Percentiles rank a stretch among this genome's conserved stretches.
phyloP scores from a whole-genome alignment of 495 filamentous ascomycete species.

The Trichoderma gamsii region DNA sequence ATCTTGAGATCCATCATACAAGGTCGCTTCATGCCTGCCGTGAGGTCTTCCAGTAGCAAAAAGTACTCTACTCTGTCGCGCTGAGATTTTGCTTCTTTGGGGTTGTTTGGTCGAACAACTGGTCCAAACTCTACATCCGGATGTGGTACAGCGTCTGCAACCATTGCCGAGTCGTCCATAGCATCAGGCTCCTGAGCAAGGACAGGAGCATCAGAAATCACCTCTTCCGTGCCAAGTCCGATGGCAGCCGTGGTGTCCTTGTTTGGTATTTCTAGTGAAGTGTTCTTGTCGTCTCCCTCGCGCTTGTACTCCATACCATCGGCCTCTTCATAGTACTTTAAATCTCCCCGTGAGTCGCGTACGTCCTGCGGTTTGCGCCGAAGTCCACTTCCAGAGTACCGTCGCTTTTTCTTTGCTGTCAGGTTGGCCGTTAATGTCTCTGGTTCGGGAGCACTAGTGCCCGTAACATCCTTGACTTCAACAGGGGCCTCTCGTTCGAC shows the following conservation, averaged over 20 bases:
- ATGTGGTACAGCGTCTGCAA: background rate
- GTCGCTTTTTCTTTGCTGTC: conserved; percentile 43
- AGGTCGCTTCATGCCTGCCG: conserved; percentile 90
- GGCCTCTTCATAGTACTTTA: conserved; percentile 73
- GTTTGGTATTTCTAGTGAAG: background rate
- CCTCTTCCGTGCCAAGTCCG: conserved; percentile 14
- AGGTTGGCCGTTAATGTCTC: conserved; percentile 39
- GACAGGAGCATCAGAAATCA: background rate
- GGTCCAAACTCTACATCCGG: conserved; percentile 24
- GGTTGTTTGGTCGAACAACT: conserved; percentile 53
- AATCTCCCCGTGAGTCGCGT: conserved; percentile 54
- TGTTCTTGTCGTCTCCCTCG: conserved; percentile 52
- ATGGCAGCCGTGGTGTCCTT: background rate
- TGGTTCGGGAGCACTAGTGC: conserved; percentile 51
- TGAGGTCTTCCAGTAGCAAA: conserved; percentile 91
- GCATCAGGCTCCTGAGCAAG: background rate
- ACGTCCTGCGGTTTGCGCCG: conserved; percentile 62
- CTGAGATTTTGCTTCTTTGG: conserved; percentile 70
- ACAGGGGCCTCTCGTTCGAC: background rate
- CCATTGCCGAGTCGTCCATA: background rate
- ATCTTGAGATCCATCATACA: conserved; percentile 98
- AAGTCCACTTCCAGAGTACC: conserved; percentile 76
- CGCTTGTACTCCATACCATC: conserved; percentile 76
- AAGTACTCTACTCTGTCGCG: conserved; percentile 77
- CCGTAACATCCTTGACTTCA: conserved; percentile 40